Evolutionary conservation across 1,139 yeast genomes (phyloP).

Genomic region (Candida pseudoviswanathii): DNA sequence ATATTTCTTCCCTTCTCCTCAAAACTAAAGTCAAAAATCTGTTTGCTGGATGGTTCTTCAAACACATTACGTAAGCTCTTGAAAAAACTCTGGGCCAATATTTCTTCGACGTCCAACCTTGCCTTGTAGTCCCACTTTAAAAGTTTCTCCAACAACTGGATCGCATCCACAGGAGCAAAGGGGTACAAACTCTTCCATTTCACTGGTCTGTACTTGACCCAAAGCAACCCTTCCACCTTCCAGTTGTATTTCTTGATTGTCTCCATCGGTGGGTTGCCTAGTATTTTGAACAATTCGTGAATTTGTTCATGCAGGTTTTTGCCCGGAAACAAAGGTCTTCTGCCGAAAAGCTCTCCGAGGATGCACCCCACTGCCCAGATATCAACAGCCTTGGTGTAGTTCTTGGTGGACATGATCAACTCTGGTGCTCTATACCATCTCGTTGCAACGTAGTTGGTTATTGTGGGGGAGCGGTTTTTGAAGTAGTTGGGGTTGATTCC

Average conservation of each 20-base stretch:
- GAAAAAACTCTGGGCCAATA: constrained; percentile 56
- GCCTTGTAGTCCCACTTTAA: constrained; percentile 60
- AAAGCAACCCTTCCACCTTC: constrained; percentile 21
- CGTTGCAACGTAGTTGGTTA: constrained; percentile 90
- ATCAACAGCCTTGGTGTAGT: constrained; percentile 62
- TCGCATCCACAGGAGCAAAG: constrained; percentile 52
- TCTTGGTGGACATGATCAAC: constrained; percentile 63
- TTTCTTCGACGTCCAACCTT: constrained; percentile 50
- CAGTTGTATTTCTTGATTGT: constrained; percentile 33
- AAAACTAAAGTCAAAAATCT: constrained; percentile 61
- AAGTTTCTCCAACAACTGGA: constrained; percentile 46
- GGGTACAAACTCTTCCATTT: constrained; percentile 60
- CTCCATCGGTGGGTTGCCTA: constrained; percentile 61
- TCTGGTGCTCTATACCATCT: constrained; percentile 97
- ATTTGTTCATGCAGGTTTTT: constrained; percentile 66
- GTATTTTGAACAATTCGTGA: constrained; percentile 58
- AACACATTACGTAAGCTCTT: constrained; percentile 45
- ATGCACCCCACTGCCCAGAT: constrained; percentile 85
- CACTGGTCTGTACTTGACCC: constrained; percentile 26
- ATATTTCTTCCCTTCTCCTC: constrained; percentile 45
- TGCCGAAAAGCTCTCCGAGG: constrained; percentile 71
- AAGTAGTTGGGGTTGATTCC: constrained; percentile 54
- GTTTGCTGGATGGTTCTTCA: constrained; percentile 52
- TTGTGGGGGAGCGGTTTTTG: constrained; percentile 39
- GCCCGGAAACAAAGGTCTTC: constrained; percentile 74